Base-by-base conservation (phyloP, 2,329 filamentous ascomycete genomes). In the Tolypocladium tropicale region DNA sequence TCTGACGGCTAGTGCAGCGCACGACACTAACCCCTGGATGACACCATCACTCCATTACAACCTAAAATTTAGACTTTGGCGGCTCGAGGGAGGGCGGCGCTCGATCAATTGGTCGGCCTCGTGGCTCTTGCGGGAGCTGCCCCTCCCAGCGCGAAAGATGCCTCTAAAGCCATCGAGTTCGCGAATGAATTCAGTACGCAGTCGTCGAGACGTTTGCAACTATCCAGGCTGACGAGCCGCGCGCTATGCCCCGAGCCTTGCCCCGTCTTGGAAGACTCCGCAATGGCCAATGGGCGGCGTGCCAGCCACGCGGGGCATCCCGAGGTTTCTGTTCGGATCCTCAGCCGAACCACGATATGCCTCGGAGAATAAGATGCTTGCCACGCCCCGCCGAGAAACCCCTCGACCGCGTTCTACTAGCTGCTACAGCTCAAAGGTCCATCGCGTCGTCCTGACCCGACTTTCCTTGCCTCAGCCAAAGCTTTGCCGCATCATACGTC, bases 401-500 rank as follows among this genome's bases (percentile, higher is more conserved):
- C n/a, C n/a, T n/a, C n/a, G n/a, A n/a, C n/a, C n/a, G n/a, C n/a
- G n/a, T n/a, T n/a, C n/a, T n/a, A n/a, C n/a, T n/a, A n/a, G n/a
- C n/a, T n/a, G n/a, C n/a, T n/a, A n/a, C n/a, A n/a, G 2, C 32
- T 33, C n/a, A 51, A 14, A 66, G 52, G 14, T 50, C 63, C 12
- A 53, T 58, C 6, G 69, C 76, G 18, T 77, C 74, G 52, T 77
- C 74, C 46, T 61, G 36, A 28, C 65, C 68, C 54, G 73, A 71
- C 59, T 76, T 79, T 54, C 71, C 67, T 51, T 68, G 64, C 53
- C 72, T 75, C 59, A 86, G 68, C 76, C 82, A 89, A 41, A 81
- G 74, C 65, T 90, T 85, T 11, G 88, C 86, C 60, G 85, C 85
- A 70, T 96, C 91, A 71, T 96, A 96, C 48, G 88, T 86, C 28